Conservation (phyloP, 1,284 basidiomycete genomes). For the Cryptococcus sp. region DNA sequence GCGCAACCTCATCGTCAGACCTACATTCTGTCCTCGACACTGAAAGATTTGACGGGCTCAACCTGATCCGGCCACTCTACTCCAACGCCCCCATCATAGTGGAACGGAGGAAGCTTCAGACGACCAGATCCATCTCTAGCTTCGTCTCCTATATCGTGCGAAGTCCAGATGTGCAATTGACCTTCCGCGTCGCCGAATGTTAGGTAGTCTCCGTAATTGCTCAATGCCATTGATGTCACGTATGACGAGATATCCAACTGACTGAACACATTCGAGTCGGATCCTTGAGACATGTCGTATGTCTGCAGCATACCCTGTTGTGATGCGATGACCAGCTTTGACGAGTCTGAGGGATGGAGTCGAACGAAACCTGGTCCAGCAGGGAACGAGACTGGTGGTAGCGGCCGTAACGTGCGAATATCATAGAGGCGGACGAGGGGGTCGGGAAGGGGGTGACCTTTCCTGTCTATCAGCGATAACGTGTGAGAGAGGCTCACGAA, state of each 20-base stretch:
- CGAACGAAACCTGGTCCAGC: constrained; percentile 83
- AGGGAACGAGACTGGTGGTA: constrained; percentile 78
- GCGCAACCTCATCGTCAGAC: constrained; percentile 25
- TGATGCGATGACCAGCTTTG: constrained; percentile 74
- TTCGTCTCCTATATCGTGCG: constrained; percentile 60
- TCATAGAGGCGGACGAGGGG: constrained; percentile 92
- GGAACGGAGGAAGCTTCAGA: constrained; percentile 61
- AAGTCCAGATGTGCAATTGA: constrained; percentile 76
- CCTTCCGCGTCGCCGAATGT: constrained; percentile 91
- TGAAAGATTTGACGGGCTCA: constrained; percentile 64
- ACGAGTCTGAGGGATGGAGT: constrained; percentile 71
- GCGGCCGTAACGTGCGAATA: constrained; percentile 69
- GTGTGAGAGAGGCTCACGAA: constrained; percentile 56
- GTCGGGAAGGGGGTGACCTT: constrained; percentile 82
- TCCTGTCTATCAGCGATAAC: constrained; percentile 53
- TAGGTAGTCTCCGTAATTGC: constrained; percentile 81
- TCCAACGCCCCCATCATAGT: constrained; percentile 71
- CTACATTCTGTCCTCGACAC: constrained; percentile 78
- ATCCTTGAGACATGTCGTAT: constrained; percentile 76
- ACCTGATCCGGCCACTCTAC: constrained; percentile 78
- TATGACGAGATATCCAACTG: constrained; percentile 60
- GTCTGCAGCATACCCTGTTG: constrained; percentile 84
- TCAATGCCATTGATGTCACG: constrained; percentile 75
- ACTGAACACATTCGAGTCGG: constrained; percentile 47
- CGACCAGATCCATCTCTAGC: constrained; percentile 38